Evolutionary conservation across 352 stramenopile genomes (phyloP).

Genomic region (Phytophthora kernoviae): DNA sequence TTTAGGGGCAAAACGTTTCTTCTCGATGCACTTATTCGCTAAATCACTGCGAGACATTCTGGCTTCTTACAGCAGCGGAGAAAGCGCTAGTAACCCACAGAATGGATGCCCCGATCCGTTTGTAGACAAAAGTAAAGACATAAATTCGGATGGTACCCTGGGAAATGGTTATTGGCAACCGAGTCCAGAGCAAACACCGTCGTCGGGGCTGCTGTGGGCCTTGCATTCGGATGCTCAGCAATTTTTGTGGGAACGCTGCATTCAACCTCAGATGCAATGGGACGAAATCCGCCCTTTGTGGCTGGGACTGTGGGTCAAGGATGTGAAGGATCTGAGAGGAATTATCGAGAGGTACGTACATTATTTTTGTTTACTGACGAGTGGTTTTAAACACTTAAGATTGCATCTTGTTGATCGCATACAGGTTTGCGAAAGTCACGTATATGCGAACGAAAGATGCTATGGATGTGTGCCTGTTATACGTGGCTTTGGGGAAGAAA

Average conservation of each 20-base stretch:
- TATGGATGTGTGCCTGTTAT: constrained; percentile 77
- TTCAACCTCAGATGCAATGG: constrained; percentile 66
- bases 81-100: constrained; percentile 25
- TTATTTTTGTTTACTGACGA: not conserved
- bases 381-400: not conserved
- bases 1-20: constrained; percentile 76
- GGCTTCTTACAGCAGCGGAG: constrained; percentile 13
- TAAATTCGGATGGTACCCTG: constrained; percentile 25
- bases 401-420: too few relatives aligned
- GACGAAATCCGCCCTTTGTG: constrained; percentile 65
- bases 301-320: constrained; percentile 82
- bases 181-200: constrained; percentile 60
- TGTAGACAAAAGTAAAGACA: constrained; percentile 20
- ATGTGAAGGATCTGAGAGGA: constrained; percentile 65
- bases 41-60: constrained; percentile 61
- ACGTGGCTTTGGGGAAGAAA: constrained; percentile 80
- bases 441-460: constrained; percentile 73
- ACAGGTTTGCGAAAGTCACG: constrained; percentile 68
- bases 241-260: constrained; percentile 76
- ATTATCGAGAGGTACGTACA: constrained; percentile 64
- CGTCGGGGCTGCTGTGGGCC: constrained; percentile 77
- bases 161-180: constrained; percentile 15
- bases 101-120: constrained; percentile 20
- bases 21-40: constrained; percentile 70
- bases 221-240: constrained; percentile 84